Conservation (phyloP, 495 filamentous ascomycete genomes). For the Tuber melanosporum region DNA sequence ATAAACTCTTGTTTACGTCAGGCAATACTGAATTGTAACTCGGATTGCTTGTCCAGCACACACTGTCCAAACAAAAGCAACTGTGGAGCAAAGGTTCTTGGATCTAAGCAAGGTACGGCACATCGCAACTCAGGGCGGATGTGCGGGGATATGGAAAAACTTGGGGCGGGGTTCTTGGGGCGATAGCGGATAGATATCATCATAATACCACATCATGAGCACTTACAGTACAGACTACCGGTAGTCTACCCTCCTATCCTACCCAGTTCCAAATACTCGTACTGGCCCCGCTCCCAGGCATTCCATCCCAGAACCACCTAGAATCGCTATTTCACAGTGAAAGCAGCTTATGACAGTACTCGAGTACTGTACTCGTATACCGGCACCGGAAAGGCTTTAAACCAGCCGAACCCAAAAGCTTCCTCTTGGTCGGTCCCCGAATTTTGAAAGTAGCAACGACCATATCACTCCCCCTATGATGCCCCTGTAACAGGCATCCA, state of each 20-base stretch:
- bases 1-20: not conserved
- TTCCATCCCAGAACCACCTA: not conserved
- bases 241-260: not conserved
- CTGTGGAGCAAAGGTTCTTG: not conserved
- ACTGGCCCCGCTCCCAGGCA: not conserved
- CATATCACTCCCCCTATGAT: not conserved
- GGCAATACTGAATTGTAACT: not conserved
- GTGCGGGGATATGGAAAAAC: not conserved
- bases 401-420: not conserved
- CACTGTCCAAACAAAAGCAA: not conserved
- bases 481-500: constrained; percentile 1
- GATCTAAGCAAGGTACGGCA: not conserved
- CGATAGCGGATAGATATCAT: constrained; percentile 1
- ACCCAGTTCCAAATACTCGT: not conserved
- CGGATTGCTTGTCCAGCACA: not conserved
- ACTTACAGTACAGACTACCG: too few species aligned
- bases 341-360: not conserved
- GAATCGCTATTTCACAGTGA: not conserved
- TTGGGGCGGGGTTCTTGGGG: not conserved
- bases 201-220: not conserved
- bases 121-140: not conserved
- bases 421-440: not conserved
- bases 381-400: not conserved
- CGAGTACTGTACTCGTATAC: not conserved
- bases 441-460: not conserved